Percentiles rank a stretch among this genome's conserved stretches.
Conservation (phyloP, 768 basidiomycete genomes). For the Austroboletus festivus region DNA sequence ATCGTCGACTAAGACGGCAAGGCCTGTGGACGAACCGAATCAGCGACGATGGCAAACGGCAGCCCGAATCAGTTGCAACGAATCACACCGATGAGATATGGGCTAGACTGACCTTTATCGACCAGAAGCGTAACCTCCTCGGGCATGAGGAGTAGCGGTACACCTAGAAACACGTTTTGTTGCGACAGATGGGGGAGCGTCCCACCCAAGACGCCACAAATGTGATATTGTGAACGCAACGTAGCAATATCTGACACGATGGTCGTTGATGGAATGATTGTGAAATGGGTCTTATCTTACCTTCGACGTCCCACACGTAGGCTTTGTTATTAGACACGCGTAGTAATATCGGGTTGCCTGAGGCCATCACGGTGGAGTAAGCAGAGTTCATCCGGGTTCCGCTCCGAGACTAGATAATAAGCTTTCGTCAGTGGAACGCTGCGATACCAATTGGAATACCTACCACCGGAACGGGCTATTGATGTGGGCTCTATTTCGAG, state of each 20-base stretch:
- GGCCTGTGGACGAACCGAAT: slow-evolving; percentile 42
- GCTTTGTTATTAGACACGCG: slow-evolving; percentile 76
- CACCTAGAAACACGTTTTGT: slow-evolving; percentile 93
- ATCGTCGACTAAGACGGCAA: slow-evolving; percentile 79
- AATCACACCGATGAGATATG: neutral
- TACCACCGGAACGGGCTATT: too few relatives aligned
- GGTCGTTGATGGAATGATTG: neutral
- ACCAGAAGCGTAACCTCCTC: slow-evolving; percentile 92
- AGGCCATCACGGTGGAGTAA: slow-evolving; percentile 5
- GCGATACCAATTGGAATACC: neutral
- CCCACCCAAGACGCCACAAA: slow-evolving; percentile 84
- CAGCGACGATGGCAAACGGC: neutral
- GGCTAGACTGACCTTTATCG: slow-evolving; percentile 55
- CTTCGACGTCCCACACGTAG: slow-evolving; percentile 87
- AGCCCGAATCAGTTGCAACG: neutral
- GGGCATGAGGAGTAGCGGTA: slow-evolving; percentile 84
- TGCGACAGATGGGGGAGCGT: slow-evolving; percentile 94
- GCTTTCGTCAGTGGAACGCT: too few relatives aligned
- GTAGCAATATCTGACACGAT: slow-evolving; percentile 66
- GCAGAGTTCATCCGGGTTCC: slow-evolving; percentile 13
- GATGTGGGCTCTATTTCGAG: slow-evolving; percentile 1
- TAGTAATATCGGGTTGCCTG: slow-evolving; percentile 45
- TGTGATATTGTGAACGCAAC: slow-evolving; percentile 73
- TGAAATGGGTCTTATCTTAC: slow-evolving; percentile 36
- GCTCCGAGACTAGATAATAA: slow-evolving; percentile 7